Evolutionary conservation across 495 filamentous ascomycete genomes (phyloP), one percentile per base, ranked within the genome.

Genomic region (Penicillium macrosclerotiorum): DNA sequence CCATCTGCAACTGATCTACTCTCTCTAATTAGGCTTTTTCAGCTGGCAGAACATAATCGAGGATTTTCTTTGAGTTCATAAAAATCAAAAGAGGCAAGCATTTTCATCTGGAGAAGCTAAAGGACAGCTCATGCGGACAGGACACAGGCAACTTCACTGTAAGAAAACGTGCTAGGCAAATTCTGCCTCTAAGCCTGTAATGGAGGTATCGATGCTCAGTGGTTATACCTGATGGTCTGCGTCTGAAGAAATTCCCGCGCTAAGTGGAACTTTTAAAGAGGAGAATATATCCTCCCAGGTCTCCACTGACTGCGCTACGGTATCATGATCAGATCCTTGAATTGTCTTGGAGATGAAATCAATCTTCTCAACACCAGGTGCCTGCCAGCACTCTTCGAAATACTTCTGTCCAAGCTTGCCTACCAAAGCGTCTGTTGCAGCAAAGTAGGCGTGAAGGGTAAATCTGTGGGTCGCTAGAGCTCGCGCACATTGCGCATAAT

Each of bases 341-440:
- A 63, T n/a, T 2, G 47, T 48, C 0, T 1, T 52, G 0, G 55
- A 53, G 4, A 42, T 39, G 26, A 64, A 59, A 13, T 47, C 49
- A 19, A 60, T 25, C 4, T 20, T 42, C 34, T 55, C 50, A 5
- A 42, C 8, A 3, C 42, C 51, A 3, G 18, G 13, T n/a, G 34
- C 48, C 37, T 32, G 34, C 59, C 64, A 69, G 22, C 66, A 66
- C 3, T 49, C 12, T 30, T 69, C 60, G 12, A 69, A 51, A 51
- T 69, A 68, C 17, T 37, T 33, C 37, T 61, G 55, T 1, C 66
- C 66, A 6, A 43, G 47, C 12, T 44, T 53, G 4, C 62, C 66
- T 13, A 66, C 59, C 60, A 69, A 42, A 6, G 42, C 45, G 50
- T 69, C 66, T 3, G 18, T 52, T 9, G 44, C 47, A 11, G 57